Conservation (phyloP, 108 stramenopile species). For the Asterionellopsis glacialis region DNA sequence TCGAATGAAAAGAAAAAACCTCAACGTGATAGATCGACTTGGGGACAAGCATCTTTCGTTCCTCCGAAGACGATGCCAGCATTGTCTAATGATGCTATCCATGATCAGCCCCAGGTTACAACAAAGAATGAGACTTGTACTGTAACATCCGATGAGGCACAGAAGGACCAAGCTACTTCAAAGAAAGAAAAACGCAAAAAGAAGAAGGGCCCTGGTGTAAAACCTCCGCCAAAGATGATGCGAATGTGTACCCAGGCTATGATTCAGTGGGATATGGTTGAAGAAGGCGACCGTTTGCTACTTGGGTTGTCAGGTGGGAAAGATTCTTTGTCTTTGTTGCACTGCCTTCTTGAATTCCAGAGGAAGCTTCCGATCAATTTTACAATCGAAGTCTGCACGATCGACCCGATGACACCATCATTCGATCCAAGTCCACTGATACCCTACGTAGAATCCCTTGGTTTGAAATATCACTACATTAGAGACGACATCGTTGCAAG, state of each 20-base stretch:
- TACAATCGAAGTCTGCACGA: slow-evolving; percentile 92
- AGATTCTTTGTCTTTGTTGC: slow-evolving; percentile 93
- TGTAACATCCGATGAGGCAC: background rate
- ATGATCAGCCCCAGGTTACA: background rate
- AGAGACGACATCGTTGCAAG: slow-evolving; percentile 88
- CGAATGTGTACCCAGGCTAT: slow-evolving; percentile 82
- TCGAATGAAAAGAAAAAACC: slow-evolving; percentile 75
- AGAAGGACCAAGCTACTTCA: slow-evolving; percentile 1
- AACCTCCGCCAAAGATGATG: slow-evolving; percentile 87
- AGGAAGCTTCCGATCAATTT: slow-evolving; percentile 86
- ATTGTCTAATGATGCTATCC: background rate
- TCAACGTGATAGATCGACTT: slow-evolving; percentile 48
- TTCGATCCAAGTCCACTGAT: slow-evolving; percentile 98
- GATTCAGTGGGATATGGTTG: slow-evolving; percentile 87
- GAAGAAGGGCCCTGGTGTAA: slow-evolving; percentile 40
- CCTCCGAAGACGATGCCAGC: background rate
- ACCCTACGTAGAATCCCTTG: slow-evolving; percentile 91
- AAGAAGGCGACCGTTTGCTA: slow-evolving; percentile 91
- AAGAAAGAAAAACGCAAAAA: slow-evolving; percentile 16
- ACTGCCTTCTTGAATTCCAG: slow-evolving; percentile 89
- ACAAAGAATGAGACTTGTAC: slow-evolving; percentile 5
- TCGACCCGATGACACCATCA: slow-evolving; percentile 95
- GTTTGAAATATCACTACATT: slow-evolving; percentile 96
- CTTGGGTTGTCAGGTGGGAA: slow-evolving; percentile 97
- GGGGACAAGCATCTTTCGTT: slow-evolving; percentile 47